Base-by-base conservation (phyloP, 257 asterid genomes). In the Lithospermum erythrorhizon region DNA sequence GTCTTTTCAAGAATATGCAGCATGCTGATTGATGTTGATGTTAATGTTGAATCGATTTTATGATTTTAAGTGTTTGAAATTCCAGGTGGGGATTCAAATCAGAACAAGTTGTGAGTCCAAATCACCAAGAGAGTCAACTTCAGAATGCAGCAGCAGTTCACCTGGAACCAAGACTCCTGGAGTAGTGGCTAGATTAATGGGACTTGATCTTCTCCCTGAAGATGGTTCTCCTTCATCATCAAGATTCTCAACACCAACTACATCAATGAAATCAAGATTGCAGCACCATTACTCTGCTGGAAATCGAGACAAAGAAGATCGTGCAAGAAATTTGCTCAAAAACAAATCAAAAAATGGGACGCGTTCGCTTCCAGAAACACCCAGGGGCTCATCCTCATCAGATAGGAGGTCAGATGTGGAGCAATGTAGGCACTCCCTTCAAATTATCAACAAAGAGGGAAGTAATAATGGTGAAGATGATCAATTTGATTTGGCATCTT, bases 131-230 rank as follows among this genome's bases (percentile, higher is more conserved):
- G 55, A 61, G n/a, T 81, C 87, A 6, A 61, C 71, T 20, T 71
- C 89, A 20, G 83, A 86, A 41, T 68, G 70, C 61, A 68, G 81
- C 77, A 71, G 62, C 53, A 62, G 58, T 41, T 76, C 95, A 18
- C 84, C 95, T 2, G 84, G 82, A 55, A 62, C 82, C 48, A 84
- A 78, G 72, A 83, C 98, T 0, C 98, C 98, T 17, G 85, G 70
- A 41, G 79, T 90, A 0, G 96, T 90, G 22, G 98, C 98, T n/a
- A 83, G 96, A 68, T 83, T 90, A 0, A 90, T 90, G 98, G 98
- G 98, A 15, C 86, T 90, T 11, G 96, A 87, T 70, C 74, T 83
- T 17, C 88, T 90, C 18, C 95, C 97, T 17, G 85, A 84, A 24
- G 55, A 53, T 56, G 70, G 16, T 65, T 78, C 89, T 5, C 86